These are phyloP conservation scores for Penicillium concentricum DNA, from an alignment of 2,329 filamentous ascomycete genomes.

Conservation along the genomic window DNA sequence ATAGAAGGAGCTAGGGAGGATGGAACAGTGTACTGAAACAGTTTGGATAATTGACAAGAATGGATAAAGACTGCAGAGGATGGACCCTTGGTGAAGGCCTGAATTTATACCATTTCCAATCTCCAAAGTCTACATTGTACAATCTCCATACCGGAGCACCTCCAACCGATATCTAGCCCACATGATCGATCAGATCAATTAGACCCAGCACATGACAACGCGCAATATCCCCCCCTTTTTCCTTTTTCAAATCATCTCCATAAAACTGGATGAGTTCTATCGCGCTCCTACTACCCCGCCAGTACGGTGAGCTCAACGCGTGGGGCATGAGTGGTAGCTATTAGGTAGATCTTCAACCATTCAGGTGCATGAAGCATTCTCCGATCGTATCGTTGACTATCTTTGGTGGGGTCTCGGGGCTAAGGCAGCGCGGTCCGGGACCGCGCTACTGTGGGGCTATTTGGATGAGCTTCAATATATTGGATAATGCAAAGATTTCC, in stretches of 20 bases:
- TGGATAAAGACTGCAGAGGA: background rate
- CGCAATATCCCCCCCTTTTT: background rate
- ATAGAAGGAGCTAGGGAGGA: background rate
- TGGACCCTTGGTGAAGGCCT: background rate
- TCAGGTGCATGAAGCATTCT: background rate
- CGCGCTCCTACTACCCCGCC: constrained; percentile 2
- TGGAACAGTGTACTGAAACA: background rate
- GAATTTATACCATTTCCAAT: constrained; percentile 54
- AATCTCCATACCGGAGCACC: background rate
- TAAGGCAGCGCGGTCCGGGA: constrained; percentile 5
- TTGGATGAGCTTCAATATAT: background rate
- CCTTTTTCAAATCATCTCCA: background rate
- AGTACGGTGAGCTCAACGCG: background rate
- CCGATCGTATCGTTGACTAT: background rate
- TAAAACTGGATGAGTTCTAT: background rate
- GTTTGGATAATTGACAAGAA: background rate
- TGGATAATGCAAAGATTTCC: background rate
- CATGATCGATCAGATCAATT: background rate
- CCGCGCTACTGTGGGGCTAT: constrained; percentile 1
- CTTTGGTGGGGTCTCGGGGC: background rate
- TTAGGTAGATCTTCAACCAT: background rate
- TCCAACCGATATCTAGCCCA: background rate
- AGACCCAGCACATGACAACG: background rate
- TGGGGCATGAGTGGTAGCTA: constrained; percentile 6
- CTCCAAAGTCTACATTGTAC: background rate